Conservation (phyloP, 164 flowering plant species). For the Macadamia tetraphylla region DNA sequence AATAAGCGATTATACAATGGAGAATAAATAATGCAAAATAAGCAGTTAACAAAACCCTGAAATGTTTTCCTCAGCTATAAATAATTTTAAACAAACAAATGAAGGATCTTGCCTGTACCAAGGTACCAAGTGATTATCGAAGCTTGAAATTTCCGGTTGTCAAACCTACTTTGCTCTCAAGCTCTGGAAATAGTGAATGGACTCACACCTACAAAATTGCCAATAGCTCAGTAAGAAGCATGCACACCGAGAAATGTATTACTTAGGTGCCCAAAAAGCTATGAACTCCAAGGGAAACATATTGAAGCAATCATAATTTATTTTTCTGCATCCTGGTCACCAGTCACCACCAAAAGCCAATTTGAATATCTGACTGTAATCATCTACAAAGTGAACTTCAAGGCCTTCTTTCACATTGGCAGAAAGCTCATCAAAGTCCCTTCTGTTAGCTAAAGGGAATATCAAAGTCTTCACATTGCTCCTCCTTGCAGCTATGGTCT, state of each 20-base stretch:
- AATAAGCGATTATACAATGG: no score
- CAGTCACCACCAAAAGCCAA: conserved; percentile 49
- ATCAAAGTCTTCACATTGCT: conserved; percentile 79
- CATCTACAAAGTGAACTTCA: conserved; percentile 87
- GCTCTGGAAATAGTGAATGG: neutral
- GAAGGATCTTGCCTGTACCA: no score
- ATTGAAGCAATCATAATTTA: conserved; percentile 1
- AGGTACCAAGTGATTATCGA: no score
- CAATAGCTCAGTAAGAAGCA: neutral
- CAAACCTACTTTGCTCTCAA: neutral
- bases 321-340: conserved; percentile 22
- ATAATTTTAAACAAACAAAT: no score
- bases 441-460: conserved; percentile 81
- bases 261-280: neutral
- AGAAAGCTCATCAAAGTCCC: conserved; percentile 93
- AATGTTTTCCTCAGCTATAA: no score
- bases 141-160: neutral
- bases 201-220: neutral
- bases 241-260: neutral
- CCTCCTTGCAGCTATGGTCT: conserved; percentile 93
- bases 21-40: no score
- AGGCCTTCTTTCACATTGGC: conserved; percentile 90
- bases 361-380: conserved; percentile 66
- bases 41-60: no score
- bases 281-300: neutral